These are phyloP conservation scores for Sextonia rubra DNA, from an alignment of 164 flowering plant genomes.

Conservation along the genomic window DNA sequence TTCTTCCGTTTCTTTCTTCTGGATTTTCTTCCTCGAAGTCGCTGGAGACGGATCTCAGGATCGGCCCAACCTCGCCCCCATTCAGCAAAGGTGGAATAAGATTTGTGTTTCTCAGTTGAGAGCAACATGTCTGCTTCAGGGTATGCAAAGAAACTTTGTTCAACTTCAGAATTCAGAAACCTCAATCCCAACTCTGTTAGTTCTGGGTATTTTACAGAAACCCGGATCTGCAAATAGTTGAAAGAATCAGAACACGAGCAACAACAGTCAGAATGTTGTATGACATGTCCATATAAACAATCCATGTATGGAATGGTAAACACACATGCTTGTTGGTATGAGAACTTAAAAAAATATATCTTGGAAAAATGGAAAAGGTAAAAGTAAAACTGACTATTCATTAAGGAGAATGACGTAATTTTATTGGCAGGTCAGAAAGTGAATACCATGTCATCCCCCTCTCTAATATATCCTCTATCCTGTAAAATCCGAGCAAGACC, in stretches of 20 bases:
- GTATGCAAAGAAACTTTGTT: slow-evolving; percentile 35
- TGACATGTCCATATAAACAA: no score
- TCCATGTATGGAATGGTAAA: no score
- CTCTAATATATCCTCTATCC: slow-evolving; percentile 62
- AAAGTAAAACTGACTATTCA: not conserved
- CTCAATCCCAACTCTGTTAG: slow-evolving; percentile 51
- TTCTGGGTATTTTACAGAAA: slow-evolving; percentile 63
- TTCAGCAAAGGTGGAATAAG: slow-evolving; percentile 54
- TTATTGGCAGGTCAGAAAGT: not conserved
- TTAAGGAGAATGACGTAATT: not conserved
- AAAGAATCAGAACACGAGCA: not conserved
- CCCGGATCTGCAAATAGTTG: slow-evolving; percentile 38
- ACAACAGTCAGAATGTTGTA: no score
- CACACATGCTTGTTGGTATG: no score
- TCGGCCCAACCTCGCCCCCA: slow-evolving; percentile 98
- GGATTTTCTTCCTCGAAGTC: slow-evolving; percentile 33
- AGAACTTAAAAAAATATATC: no score
- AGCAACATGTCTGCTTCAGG: slow-evolving; percentile 92
- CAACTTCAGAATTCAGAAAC: slow-evolving; percentile 33
- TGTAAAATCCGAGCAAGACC: slow-evolving; percentile 79
- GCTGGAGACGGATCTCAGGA: slow-evolving; percentile 79
- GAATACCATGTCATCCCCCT: slow-evolving; percentile 56
- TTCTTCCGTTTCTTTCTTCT: slow-evolving; percentile 27
- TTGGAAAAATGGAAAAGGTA: not conserved
- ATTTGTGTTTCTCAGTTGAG: slow-evolving; percentile 23